phyloP scores from a whole-genome alignment of 2,329 filamentous ascomycete species.

The Aureobasidium vineae region DNA sequence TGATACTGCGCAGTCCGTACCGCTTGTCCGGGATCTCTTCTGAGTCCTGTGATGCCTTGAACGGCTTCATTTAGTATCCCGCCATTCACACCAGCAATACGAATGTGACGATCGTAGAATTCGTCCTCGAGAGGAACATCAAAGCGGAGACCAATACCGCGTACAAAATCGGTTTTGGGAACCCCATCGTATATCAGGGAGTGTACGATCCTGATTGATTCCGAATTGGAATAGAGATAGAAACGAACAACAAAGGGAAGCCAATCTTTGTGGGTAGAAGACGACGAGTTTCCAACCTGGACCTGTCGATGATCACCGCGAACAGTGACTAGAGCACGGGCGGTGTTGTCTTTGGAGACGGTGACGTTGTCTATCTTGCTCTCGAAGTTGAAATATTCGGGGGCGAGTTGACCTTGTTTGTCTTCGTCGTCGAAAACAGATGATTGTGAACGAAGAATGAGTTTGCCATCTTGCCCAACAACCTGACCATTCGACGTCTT shows the following conservation, averaged over 20 bases:
- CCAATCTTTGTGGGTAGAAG: background rate
- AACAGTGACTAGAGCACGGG: background rate
- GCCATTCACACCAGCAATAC: background rate
- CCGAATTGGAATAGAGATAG: background rate
- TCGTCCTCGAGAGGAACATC: background rate
- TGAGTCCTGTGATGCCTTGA: background rate
- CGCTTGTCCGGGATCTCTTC: background rate
- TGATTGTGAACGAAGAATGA: background rate
- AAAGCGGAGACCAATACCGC: conserved; percentile 3
- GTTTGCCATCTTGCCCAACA: background rate
- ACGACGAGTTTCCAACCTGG: background rate
- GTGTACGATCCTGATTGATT: background rate
- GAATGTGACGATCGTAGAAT: background rate
- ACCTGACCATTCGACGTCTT: background rate
- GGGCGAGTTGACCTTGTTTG: background rate
- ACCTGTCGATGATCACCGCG: background rate
- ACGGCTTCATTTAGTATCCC: background rate
- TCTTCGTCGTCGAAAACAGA: background rate
- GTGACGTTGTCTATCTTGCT: conserved; percentile 2
- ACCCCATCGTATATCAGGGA: background rate
- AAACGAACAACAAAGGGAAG: background rate
- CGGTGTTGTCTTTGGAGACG: background rate
- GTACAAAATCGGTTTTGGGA: background rate
- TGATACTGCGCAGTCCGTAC: background rate
- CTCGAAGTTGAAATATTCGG: background rate